Evolutionary conservation across 148 eudicot genomes (phyloP).

Genomic region (Persicaria maculosa): DNA sequence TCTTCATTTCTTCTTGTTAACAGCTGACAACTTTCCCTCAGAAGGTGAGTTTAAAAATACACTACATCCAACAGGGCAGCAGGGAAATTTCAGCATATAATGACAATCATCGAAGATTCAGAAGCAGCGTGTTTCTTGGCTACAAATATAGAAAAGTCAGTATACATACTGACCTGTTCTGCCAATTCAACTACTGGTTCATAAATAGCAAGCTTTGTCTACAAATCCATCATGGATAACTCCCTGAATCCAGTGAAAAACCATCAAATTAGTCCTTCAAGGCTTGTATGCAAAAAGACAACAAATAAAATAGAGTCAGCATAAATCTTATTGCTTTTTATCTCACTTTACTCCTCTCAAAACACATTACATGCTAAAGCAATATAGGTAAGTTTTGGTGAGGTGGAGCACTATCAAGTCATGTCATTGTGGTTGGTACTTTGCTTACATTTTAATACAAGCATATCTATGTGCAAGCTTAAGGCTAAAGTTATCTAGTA

Average conservation of each 20-base stretch:
- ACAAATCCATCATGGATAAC: background rate
- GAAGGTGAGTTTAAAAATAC: background rate
- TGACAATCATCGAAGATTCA: background rate
- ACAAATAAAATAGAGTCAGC: background rate
- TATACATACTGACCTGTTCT: background rate
- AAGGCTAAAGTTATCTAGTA: background rate
- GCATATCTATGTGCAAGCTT: background rate
- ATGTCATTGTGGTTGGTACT: background rate
- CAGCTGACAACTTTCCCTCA: constrained; percentile 3
- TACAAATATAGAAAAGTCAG: background rate
- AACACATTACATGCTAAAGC: background rate
- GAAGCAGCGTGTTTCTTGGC: background rate
- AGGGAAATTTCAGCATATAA: background rate
- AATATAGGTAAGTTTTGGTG: constrained; percentile 2
- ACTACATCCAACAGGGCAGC: background rate
- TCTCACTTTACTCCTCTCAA: background rate
- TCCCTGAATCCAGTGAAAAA: background rate
- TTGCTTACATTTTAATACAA: constrained; percentile 4
- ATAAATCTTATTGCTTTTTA: background rate
- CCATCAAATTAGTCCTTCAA: background rate
- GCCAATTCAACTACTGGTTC: background rate
- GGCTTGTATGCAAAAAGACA: background rate
- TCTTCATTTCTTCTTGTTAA: constrained; percentile 64
- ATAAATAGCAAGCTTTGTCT: background rate
- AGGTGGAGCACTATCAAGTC: constrained; percentile 2